Evolutionary conservation across 2,329 filamentous ascomycete genomes (phyloP).

Genomic region (Cladosporium sp.): DNA sequence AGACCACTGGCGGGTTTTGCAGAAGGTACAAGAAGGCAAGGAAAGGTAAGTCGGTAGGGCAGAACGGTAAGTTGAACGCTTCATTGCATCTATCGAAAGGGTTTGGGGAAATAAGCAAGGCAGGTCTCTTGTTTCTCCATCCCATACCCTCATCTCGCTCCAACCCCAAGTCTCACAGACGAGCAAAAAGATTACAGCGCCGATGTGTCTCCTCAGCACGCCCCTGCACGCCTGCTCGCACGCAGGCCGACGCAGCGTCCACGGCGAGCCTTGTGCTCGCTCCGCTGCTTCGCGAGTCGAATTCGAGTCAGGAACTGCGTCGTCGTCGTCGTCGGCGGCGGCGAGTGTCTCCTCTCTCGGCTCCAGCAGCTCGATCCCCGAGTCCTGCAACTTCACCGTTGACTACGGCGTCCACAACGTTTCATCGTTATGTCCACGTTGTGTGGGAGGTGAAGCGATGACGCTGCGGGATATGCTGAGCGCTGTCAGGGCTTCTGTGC

Average conservation of each 20-base stretch:
- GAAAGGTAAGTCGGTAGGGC: background rate
- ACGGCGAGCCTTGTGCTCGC: conserved; percentile 21
- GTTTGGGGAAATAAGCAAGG: background rate
- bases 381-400: background rate
- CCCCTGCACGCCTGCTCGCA: conserved; percentile 21
- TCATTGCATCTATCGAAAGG: background rate
- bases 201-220: conserved; percentile 21
- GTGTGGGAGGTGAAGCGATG: background rate
- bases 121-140: background rate
- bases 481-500: background rate
- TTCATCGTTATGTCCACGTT: background rate
- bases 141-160: background rate
- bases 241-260: conserved; percentile 12
- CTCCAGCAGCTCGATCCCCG: background rate
- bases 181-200: background rate
- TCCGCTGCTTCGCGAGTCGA: background rate
- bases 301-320: background rate
- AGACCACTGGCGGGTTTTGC: background rate
- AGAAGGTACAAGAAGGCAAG: background rate
- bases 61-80: background rate
- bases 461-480: background rate
- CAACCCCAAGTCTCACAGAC: too few species aligned
- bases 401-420: conserved; percentile 14
- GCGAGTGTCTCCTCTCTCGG: background rate
- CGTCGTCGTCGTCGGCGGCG: background rate